Conservation (phyloP, 352 stramenopile genomes). For the Pythium guiyangense region DNA sequence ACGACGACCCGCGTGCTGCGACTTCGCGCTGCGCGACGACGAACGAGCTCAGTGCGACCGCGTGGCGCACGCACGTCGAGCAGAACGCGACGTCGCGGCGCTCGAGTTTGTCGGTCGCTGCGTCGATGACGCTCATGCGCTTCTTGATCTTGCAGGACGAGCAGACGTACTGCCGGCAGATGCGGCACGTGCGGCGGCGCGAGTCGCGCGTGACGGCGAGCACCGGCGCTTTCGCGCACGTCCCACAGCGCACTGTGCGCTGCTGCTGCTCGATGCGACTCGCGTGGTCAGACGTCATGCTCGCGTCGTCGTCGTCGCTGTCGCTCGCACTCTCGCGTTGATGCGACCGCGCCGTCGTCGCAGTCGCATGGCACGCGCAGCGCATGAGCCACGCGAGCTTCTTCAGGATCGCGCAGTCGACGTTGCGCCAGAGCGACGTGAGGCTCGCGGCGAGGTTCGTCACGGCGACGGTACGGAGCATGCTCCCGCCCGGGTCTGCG, state of each 20-base stretch:
- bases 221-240: slow-evolving; percentile 5
- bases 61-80: slow-evolving; percentile 15
- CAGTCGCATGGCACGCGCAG: slow-evolving; percentile 6
- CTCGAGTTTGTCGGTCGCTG: slow-evolving; percentile 11
- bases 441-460: slow-evolving; percentile 19
- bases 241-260: slow-evolving; percentile 1
- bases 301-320: background rate
- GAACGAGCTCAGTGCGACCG: slow-evolving; percentile 13
- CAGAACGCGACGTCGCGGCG: slow-evolving; percentile 20
- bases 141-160: slow-evolving; percentile 24
- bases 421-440: slow-evolving; percentile 19
- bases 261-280: slow-evolving; percentile 1
- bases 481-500: slow-evolving; percentile 25
- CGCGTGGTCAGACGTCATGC: background rate
- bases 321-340: slow-evolving; percentile 11
- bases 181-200: slow-evolving; percentile 18
- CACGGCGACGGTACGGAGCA: slow-evolving; percentile 22
- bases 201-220: background rate
- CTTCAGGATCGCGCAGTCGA: slow-evolving; percentile 28
- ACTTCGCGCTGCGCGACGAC: slow-evolving; percentile 19
- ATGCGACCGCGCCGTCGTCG: background rate
- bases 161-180: slow-evolving; percentile 25
- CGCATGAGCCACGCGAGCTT: slow-evolving; percentile 27
- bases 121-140: slow-evolving; percentile 13
- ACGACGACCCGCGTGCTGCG: background rate